Base-by-base conservation (phyloP, 2,329 filamentous ascomycete species). In the Nannizziopsis arthrosporioides region DNA sequence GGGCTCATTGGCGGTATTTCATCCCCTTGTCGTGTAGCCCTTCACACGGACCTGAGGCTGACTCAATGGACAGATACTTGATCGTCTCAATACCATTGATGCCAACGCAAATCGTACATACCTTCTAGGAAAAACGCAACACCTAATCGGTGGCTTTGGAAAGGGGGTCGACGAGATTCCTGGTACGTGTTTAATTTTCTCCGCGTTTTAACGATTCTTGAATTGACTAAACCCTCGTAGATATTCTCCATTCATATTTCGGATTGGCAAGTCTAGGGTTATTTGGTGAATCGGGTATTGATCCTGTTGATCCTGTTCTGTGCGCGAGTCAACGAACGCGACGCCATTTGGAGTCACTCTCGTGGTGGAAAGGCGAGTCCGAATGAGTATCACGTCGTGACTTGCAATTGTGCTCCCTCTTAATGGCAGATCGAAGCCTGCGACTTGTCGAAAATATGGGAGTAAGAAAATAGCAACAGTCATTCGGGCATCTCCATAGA, bases 171-270 rank as follows among this genome's bases (percentile, higher is more conserved):
- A 79, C 5, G 74, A 77, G 10, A 77, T 77, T 39, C 85, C 85
- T 10, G 85, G 86, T 68, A 63, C 56, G 66, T 43, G 42, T 47
- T 38, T 10, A 27, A 41, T 17, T 9, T 17, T 61, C 8, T 69
- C 69, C n/a, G 67, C 68, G 3, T 71, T 73, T 55, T 66, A 66
- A 27, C 71, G 22, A 65, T 70, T 5, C 15, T 30, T 10, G 19
- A 30, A 11, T 52, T 65, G 68, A 48, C 50, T 34, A 43, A 49
- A 38, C 41, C 17, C 42, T 40, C 45, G 63, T 67, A 68, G 82
- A 86, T 66, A 73, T 96, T 19, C 86, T 94, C 56, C 92, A 98
- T 62, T 85, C 84, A 0, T 95, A 89, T 62, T 76, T 96, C 27
- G 92, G 88, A 0, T 75, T 96, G 31, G 84, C 87, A 1, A 82